Evolutionary conservation across 2,329 filamentous ascomycete species (phyloP), one percentile per base, ranked within the genome.

Genomic region (Camillea tinctor): DNA sequence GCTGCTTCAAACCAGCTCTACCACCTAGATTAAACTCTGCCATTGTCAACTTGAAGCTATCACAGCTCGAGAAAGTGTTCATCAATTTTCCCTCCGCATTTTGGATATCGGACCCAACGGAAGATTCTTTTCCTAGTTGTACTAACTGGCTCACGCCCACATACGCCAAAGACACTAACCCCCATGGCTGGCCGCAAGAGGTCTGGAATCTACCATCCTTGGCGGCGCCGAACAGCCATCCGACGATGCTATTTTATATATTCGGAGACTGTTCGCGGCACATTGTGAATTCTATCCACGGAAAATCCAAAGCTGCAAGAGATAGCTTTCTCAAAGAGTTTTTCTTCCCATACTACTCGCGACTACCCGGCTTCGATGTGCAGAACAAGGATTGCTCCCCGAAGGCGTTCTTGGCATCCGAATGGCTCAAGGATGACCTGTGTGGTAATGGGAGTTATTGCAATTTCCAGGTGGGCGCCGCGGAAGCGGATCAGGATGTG

Each of bases 391-490:
- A 75, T 1, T 90, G 88, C 69, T 73, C 70, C 5, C 88, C 89
- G 0, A 71, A 68, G 0, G 78, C 77, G 0, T 77, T 88, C 21
- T 73, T 89, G 0, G 84, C 84, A 0, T 91, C 88, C 0, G 80
- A 80, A 23, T 92, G 88, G 89, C 80, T 86, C 21, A 80, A 79
- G 49, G 88, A 92, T 68, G 82, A 85, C 9, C 80, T 88, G 30
- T 85, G 87, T 0, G 89, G 89, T 0, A 83, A 86, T 68, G 88
- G 88, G 2, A 85, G 82, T 54, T 92, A 92, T 70, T 82, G 80
- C 15, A 91, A 90, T 71, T 91, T 91, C 72, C 87, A 88, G 19
- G 66, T 77, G 11, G 77, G 86, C n/a, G 77, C 83, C 60, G 78
- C 79, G 22, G 77, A 83, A 57, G 82, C 86, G 19, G 76, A 81